Percentiles rank a stretch among this genome's conserved stretches.
These are phyloP conservation scores for Cordyceps militaris DNA, from an alignment of 2,329 filamentous ascomycete genomes.

Conservation along the genomic window DNA sequence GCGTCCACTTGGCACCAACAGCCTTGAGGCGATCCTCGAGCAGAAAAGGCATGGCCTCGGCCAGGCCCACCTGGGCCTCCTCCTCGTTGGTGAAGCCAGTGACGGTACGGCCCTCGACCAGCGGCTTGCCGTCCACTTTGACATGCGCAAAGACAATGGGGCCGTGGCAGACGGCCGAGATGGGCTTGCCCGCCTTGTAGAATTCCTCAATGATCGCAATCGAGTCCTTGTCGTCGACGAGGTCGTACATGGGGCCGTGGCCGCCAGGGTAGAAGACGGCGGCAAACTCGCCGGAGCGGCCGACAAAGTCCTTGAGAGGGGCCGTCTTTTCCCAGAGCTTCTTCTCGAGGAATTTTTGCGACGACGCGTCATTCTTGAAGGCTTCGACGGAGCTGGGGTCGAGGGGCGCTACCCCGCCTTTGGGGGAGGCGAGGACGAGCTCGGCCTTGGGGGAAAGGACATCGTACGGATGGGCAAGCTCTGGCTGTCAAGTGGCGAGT, in stretches of 20 bases:
- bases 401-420: constrained; percentile 54
- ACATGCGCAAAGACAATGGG: constrained; percentile 56
- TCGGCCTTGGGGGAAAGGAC: constrained; percentile 47
- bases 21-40: constrained; percentile 49
- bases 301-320: constrained; percentile 49
- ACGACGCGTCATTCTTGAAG: constrained; percentile 47
- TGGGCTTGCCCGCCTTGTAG: constrained; percentile 51
- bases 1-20: constrained; percentile 48
- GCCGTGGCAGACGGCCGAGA: constrained; percentile 64
- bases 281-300: constrained; percentile 53
- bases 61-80: constrained; percentile 39
- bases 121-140: constrained; percentile 42
- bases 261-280: constrained; percentile 53
- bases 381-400: constrained; percentile 51
- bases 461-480: constrained; percentile 59
- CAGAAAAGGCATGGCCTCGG: constrained; percentile 49
- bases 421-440: constrained; percentile 53
- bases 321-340: constrained; percentile 57
- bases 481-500: constrained; percentile 35
- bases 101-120: constrained; percentile 50
- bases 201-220: constrained; percentile 57
- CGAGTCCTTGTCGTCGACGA: constrained; percentile 49
- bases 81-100: constrained; percentile 59
- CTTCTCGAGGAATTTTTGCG: constrained; percentile 49
- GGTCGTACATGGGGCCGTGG: constrained; percentile 61